Evolutionary conservation across 495 filamentous ascomycete species (phyloP), one percentile per base, ranked within the genome.

Genomic region (Xylaria castorea): DNA sequence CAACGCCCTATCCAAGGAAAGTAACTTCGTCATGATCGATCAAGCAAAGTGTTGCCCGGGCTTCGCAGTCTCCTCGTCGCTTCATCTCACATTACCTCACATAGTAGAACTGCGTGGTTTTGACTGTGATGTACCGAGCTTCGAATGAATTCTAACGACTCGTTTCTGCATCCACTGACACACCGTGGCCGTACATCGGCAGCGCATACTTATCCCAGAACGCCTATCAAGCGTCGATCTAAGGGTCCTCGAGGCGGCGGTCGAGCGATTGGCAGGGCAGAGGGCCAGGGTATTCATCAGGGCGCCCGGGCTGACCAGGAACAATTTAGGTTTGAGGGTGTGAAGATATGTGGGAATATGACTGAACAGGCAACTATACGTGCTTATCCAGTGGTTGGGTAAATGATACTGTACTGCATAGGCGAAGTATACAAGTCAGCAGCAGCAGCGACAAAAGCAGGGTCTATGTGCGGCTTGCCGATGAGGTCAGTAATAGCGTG

Each of bases 401-500:
- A 38, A 20, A 61, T 8, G 6, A 5, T 8, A 38, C 58, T 12
- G 57, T 61, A 61, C 18, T 16, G 57, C 6, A 55, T 27, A 36
- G 55, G 55, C 30, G 55, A 60, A 18, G 34, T 11, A 38, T 4
- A 14, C 18, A 34, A 5, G 22, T n/a, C 3, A 36, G n/a, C 22
- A 25, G 4, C 60, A 27, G n/a, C 36, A 38, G 27, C 16, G 16
- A 9, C 57, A 3, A 22, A 30, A 40, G 20, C 60, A 44, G 36
- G 11, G 36, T 63, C 32, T 48, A 2, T 3, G 46, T 20, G 20
- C 1, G 34, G 34, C 42, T 40, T 55, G 48, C 34, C 48, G 34
- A 68, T 57, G 66, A 38, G 50, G 50, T 57, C 44, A 22, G 22
- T 60, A n/a, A 69, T 61, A 36, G 53, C 4, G 40, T 30, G 25